phyloP scores from a whole-genome alignment of 768 basidiomycete genomes.

The Xanthoconium purpureum region DNA sequence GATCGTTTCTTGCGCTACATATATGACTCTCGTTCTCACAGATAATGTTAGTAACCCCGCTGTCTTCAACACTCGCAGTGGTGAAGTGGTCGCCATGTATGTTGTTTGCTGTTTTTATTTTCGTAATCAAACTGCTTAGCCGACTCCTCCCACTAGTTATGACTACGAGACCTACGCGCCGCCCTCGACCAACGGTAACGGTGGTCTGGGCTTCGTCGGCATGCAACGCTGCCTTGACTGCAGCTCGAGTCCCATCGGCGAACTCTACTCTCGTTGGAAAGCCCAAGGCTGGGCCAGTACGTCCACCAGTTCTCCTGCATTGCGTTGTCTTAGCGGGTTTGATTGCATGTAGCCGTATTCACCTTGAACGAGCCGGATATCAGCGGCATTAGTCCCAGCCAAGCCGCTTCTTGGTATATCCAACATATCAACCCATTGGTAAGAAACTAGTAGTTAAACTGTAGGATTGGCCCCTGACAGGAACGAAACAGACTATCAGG shows the following conservation, averaged over 20 bases:
- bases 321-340: background rate
- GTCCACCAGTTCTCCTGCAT: background rate
- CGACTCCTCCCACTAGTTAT: slow-evolving; percentile 24
- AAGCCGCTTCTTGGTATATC: slow-evolving; percentile 38
- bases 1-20: background rate
- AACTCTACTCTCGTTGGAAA: slow-evolving; percentile 32
- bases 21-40: background rate
- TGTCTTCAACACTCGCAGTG: slow-evolving; percentile 31
- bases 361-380: slow-evolving; percentile 38
- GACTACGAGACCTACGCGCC: slow-evolving; percentile 38
- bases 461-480: background rate
- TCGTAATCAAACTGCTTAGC: background rate
- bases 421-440: slow-evolving; percentile 37
- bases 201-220: slow-evolving; percentile 38
- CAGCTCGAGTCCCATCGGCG: slow-evolving; percentile 34
- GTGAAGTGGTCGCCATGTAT: slow-evolving; percentile 36
- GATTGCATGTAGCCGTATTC: slow-evolving; percentile 26
- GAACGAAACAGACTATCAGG: slow-evolving; percentile 30
- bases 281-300: slow-evolving; percentile 32
- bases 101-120: background rate
- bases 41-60: slow-evolving; percentile 24
- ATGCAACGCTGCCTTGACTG: slow-evolving; percentile 40
- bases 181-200: slow-evolving; percentile 34
- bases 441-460: slow-evolving; percentile 1
- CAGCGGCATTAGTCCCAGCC: slow-evolving; percentile 25